Percentiles rank a stretch among this genome's conserved stretches.
Conservation (phyloP, 345 rosid species). For the Syzygium grande region DNA sequence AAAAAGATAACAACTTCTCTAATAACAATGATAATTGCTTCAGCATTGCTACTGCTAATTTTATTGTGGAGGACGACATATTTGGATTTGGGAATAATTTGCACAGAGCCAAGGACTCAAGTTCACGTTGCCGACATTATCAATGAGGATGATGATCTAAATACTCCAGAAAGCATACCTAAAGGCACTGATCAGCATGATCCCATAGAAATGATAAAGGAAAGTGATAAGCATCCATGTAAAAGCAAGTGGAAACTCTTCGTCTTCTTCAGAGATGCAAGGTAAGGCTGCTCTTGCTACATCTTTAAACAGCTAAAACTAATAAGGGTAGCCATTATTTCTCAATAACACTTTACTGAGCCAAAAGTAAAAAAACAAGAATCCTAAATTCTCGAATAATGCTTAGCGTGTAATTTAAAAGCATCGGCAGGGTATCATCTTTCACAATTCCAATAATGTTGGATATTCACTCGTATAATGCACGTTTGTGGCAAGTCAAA, state of each 20-base stretch:
- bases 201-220: not conserved
- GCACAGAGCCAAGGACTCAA: not conserved
- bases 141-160: not conserved
- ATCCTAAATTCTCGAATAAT: not conserved
- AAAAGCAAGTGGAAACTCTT: constrained; percentile 21
- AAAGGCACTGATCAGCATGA: not conserved
- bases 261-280: constrained; percentile 61
- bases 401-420: not conserved
- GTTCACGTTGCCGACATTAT: not conserved
- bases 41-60: not conserved
- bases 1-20: not conserved
- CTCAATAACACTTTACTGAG: not conserved
- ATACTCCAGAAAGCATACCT: not conserved
- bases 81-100: not conserved
- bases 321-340: not conserved
- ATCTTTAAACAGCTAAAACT: not conserved
- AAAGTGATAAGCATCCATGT: not conserved
- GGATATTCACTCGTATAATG: not conserved
- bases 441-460: not conserved
- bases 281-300: constrained; percentile 11
- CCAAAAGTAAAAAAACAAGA: not conserved
- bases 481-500: not conserved
- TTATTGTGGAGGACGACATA: not conserved
- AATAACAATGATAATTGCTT: not conserved
- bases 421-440: not conserved